phyloP scores from a whole-genome alignment of 306 rosid species.

The Trifolium fragiferum region DNA sequence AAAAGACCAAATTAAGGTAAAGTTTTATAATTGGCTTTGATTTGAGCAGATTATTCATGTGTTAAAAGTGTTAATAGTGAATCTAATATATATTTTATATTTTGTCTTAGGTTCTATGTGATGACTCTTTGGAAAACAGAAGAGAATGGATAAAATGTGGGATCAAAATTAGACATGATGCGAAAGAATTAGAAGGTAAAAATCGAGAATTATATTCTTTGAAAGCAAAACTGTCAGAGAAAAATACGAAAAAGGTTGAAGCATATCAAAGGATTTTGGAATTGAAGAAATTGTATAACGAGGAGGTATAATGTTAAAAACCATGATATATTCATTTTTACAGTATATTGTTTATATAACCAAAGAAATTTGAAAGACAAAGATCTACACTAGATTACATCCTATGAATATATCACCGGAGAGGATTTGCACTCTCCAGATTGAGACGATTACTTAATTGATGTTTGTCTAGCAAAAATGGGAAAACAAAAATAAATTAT shows the following conservation, averaged over 20 bases:
- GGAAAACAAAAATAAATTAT: no score
- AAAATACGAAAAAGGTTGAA: conserved; percentile 16
- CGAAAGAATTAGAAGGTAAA: conserved; percentile 3
- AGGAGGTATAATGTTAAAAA: conserved; percentile 20
- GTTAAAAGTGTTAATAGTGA: background rate
- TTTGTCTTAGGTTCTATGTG: conserved; percentile 5
- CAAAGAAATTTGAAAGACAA: no score
- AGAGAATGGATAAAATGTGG: background rate
- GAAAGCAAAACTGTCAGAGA: conserved; percentile 14
- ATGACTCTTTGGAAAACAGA: conserved; percentile 14
- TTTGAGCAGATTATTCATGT: background rate
- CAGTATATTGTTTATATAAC: no score
- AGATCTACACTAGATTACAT: no score
- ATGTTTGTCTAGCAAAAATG: no score
- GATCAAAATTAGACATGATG: background rate
- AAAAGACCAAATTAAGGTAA: conserved; percentile 36
- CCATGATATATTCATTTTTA: background rate
- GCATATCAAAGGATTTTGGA: conserved; percentile 38
- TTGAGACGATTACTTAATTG: no score
- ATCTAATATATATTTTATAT: background rate
- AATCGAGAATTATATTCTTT: background rate
- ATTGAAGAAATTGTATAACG: conserved; percentile 14
- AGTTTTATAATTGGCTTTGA: background rate
- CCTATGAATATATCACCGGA: no score
- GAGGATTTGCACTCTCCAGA: no score